Evolutionary conservation across 2,329 filamentous ascomycete species (phyloP), one percentile per base, ranked within the genome.

Genomic region (Cladophialophora carrionii): DNA sequence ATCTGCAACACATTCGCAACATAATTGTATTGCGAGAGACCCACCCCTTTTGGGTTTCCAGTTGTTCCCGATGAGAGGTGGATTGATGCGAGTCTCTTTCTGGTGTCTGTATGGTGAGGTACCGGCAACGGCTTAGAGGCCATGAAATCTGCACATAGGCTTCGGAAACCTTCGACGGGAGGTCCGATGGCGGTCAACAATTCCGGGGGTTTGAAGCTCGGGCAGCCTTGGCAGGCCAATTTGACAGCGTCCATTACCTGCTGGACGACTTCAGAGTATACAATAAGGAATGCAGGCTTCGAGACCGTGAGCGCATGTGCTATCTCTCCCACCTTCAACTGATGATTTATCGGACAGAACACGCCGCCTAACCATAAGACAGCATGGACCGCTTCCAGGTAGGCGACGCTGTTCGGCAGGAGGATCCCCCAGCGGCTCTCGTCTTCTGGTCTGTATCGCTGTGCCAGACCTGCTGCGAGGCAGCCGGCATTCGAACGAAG

Each of bases 31-130:
- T 97, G 94, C 8, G 87, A 90, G 34, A 97, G 82, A 85, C 91
- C 90, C 14, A 97, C 94, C 14, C 93, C 94, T 78, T 97, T 97
- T 0, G 94, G 93, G 57, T 92, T 80, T 1, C 94, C 93, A 0
- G 94, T 97, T 0, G 93, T 98, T 4, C 93, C 94, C 6, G 89
- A 92, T 57, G 88, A 92, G 76, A 73, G 63, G 54, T 79, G 78
- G 22, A 80, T 79, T 1, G 77, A 78, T 3, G 78, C 78, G 5
- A 78, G 65, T 17, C 77, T 74, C 14, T 67, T 66, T 0, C 71
- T 60, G 0, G 77, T 79, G 61, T 80, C 73, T 0, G 62, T 5
- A 70, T 73, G 77, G 57, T 79, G 75, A 14, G 78, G 79, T 7
- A 80, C 73, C 0, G 73, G 58, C 2, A 80, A 72, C 20, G 71